Conservation (phyloP, 306 rosid species). For the Parietaria judaica region DNA sequence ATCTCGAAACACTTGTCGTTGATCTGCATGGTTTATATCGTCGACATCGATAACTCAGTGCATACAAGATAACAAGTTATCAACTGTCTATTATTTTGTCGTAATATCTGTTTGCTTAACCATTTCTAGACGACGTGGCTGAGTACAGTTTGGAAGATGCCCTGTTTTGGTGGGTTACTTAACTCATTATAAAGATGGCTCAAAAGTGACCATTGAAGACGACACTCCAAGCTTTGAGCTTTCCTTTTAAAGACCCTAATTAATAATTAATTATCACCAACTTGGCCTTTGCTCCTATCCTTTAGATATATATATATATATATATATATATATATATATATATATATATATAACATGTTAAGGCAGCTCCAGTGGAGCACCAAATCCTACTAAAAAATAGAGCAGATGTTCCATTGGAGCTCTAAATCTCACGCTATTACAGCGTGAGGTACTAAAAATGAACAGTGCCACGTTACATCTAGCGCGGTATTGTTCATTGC, state of each 20-base stretch:
- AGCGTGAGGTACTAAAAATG: too few relatives aligned
- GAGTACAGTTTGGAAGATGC: neutral
- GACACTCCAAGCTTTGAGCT: neutral
- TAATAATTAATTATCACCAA: neutral
- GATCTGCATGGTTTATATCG: neutral
- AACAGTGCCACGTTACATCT: too few relatives aligned
- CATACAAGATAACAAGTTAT: neutral
- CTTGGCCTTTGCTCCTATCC: slow-evolving; percentile 7
- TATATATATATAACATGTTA: neutral
- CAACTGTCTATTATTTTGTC: neutral
- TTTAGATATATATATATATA: neutral
- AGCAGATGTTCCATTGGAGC: too few relatives aligned
- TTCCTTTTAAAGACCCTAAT: neutral
- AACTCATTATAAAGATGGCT: neutral
- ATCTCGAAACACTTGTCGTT: neutral
- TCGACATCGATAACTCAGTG: neutral
- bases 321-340: neutral
- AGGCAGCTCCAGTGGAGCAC: too few relatives aligned
- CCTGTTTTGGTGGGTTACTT: neutral
- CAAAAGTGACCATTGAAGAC: slow-evolving; percentile 6
- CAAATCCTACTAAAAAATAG: too few relatives aligned
- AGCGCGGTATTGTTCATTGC: too few relatives aligned
- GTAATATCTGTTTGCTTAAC: neutral
- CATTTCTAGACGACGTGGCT: neutral
- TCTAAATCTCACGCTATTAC: too few relatives aligned